phyloP scores from a whole-genome alignment of 345 rosid species.

The Pugionium dolabratum region DNA sequence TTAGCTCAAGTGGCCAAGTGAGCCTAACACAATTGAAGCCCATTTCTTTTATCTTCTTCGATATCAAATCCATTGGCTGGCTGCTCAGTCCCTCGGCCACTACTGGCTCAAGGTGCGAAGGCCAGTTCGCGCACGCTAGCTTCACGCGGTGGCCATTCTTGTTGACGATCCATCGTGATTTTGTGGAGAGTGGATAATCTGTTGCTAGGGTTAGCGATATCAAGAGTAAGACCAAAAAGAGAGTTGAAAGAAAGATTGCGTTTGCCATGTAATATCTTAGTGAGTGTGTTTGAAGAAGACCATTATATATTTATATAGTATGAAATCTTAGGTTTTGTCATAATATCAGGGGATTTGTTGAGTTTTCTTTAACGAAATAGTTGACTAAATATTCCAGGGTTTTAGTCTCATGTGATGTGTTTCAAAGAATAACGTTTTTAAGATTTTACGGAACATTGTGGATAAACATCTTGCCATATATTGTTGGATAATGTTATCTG shows the following conservation, averaged over 20 bases:
- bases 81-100: conserved; percentile 80
- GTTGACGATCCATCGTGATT: conserved; percentile 61
- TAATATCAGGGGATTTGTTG: conserved; percentile 22
- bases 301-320: background rate
- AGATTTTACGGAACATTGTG: conserved; percentile 25
- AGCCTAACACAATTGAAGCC: conserved; percentile 76
- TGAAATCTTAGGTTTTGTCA: conserved; percentile 5
- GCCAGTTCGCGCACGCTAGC: conserved; percentile 74
- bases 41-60: conserved; percentile 41
- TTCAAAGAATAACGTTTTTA: background rate
- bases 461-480: conserved; percentile 23
- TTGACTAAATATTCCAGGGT: conserved; percentile 22
- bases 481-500: conserved; percentile 17
- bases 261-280: conserved; percentile 32
- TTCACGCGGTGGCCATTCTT: conserved; percentile 55
- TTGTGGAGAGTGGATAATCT: conserved; percentile 51
- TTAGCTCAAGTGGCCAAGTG: conserved; percentile 69
- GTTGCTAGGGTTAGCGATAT: conserved; percentile 1
- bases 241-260: background rate
- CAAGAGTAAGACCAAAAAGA: conserved; percentile 15
- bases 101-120: conserved; percentile 57
- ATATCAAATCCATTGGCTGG: conserved; percentile 54
- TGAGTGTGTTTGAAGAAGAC: conserved; percentile 1
- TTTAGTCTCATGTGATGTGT: conserved; percentile 17
- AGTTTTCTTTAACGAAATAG: background rate